Conservation (phyloP, 108 stramenopile species). For the Cyclostephanos invisitatus region DNA sequence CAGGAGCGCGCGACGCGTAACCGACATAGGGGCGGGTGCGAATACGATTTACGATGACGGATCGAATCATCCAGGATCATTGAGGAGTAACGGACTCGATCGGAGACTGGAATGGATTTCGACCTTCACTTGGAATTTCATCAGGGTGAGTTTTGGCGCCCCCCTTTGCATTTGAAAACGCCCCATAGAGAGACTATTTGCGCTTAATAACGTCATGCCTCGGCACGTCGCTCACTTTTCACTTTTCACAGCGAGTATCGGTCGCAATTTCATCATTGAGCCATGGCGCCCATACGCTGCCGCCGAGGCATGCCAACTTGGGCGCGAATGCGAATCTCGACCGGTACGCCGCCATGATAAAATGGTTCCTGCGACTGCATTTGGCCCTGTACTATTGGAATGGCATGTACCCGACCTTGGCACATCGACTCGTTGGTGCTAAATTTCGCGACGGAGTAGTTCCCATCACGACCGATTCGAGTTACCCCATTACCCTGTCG, state of each 20-base stretch:
- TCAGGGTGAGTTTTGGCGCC: neutral
- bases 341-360: slow-evolving; percentile 33
- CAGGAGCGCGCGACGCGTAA: neutral
- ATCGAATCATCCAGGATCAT: neutral
- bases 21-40: neutral
- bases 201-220: neutral
- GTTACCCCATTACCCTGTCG: neutral
- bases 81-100: neutral
- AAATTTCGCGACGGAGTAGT: slow-evolving; percentile 23
- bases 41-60: neutral
- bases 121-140: slow-evolving; percentile 5
- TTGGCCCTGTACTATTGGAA: slow-evolving; percentile 48
- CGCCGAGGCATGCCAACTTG: slow-evolving; percentile 2
- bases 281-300: slow-evolving; percentile 37
- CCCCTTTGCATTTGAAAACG: neutral
- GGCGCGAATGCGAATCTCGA: slow-evolving; percentile 21
- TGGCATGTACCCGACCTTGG: slow-evolving; percentile 40
- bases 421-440: slow-evolving; percentile 41
- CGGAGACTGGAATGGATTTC: neutral
- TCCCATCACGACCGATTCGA: slow-evolving; percentile 3
- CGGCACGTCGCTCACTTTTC: too few relatives aligned
- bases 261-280: slow-evolving; percentile 31
- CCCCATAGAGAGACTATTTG: neutral
- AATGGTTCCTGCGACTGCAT: slow-evolving; percentile 42
- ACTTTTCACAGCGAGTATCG: slow-evolving; percentile 16